These are phyloP conservation scores for Raphidocelis subcapitata DNA, from an alignment of 139 green algal species.

Conservation along the genomic window DNA sequence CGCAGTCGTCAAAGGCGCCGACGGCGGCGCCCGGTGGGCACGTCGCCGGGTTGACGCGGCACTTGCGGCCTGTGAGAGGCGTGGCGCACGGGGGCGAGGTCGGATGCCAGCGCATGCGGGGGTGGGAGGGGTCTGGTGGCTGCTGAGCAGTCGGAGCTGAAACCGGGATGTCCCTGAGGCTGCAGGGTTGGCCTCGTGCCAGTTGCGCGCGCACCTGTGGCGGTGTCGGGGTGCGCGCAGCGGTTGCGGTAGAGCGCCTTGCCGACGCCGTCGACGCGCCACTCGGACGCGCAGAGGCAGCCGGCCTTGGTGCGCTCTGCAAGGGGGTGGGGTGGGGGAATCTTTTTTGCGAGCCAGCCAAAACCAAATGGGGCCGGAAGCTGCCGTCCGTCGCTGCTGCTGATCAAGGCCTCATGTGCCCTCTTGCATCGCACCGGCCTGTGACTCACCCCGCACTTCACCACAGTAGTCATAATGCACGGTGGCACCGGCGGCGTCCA, in stretches of 20 bases:
- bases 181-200: background rate
- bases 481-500: background rate
- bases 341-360: background rate
- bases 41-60: background rate
- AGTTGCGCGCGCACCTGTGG: background rate
- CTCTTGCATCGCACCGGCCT: no score
- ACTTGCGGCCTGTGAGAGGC: background rate
- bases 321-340: background rate
- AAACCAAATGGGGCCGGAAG: background rate
- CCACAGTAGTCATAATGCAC: slow-evolving; percentile 7
- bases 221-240: slow-evolving; percentile 8
- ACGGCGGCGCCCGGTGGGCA: background rate
- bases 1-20: slow-evolving; percentile 1
- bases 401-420: background rate
- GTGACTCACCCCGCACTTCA: background rate
- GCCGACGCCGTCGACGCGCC: background rate
- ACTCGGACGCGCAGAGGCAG: slow-evolving; percentile 9
- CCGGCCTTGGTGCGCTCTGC: slow-evolving; percentile 3
- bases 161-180: no score
- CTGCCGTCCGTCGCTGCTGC: background rate
- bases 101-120: no score
- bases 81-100: no score
- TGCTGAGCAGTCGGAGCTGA: no score
- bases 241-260: slow-evolving; percentile 6
- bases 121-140: no score